phyloP scores from a whole-genome alignment of 768 basidiomycete species.

The Boletus fagicola region DNA sequence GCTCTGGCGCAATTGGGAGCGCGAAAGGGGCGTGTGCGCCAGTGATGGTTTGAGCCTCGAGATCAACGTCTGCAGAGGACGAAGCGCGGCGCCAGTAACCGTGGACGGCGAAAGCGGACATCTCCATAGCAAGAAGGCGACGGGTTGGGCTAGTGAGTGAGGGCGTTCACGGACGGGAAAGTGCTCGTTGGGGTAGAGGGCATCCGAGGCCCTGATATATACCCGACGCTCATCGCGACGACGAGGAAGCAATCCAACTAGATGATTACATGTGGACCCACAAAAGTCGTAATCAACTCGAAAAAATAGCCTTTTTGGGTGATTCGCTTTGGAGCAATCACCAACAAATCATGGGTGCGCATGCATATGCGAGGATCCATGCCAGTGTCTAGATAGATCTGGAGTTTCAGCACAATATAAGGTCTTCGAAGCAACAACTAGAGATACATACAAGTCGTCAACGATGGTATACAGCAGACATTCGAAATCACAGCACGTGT shows the following conservation, averaged over 20 bases:
- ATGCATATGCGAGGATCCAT: too few relatives aligned
- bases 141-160: background rate
- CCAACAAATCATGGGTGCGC: background rate
- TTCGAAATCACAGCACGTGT: background rate
- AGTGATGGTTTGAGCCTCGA: conserved; percentile 19
- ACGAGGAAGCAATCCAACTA: background rate
- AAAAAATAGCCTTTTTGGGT: conserved; percentile 5
- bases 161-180: background rate
- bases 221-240: background rate
- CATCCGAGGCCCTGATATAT: background rate
- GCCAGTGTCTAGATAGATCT: background rate
- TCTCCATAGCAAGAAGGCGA: conserved; percentile 1
- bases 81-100: conserved; percentile 19
- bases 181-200: background rate
- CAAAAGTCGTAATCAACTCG: background rate
- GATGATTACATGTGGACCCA: background rate
- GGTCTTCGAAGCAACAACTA: conserved; percentile 1
- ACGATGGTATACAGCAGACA: conserved; percentile 1
- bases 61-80: conserved; percentile 4
- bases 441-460: background rate
- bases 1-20: conserved; percentile 8
- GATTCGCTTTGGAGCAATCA: background rate
- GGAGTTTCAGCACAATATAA: background rate
- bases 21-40: conserved; percentile 3
- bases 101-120: conserved; percentile 1